Percentiles rank a stretch among this genome's conserved stretches.
Evolutionary conservation across 371 early-diverging fungal genomes (phyloP).

Genomic region (Umbelopsis sp.): DNA sequence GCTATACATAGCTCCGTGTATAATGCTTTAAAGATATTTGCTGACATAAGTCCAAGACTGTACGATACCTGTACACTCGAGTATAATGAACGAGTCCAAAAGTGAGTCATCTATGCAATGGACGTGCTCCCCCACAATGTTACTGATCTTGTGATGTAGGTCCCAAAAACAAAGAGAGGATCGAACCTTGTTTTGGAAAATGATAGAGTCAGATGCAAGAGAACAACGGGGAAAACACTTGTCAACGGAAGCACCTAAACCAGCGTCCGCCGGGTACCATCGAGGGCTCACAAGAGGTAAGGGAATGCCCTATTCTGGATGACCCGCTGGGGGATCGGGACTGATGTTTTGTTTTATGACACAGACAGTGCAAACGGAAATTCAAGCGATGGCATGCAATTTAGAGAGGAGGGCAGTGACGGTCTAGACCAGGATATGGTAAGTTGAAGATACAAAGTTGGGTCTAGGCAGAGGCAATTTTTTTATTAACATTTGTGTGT

Average conservation of each 20-base stretch:
- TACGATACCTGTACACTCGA: conserved; percentile 89
- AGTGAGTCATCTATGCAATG: neutral
- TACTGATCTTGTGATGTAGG: neutral
- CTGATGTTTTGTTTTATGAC: neutral
- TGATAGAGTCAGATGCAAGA: conserved; percentile 2
- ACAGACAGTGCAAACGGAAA: neutral
- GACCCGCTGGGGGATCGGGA: neutral
- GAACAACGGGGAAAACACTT: neutral
- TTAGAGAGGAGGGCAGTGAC: neutral
- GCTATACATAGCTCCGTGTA: conserved; percentile 94
- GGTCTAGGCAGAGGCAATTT: neutral
- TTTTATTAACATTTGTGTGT: neutral
- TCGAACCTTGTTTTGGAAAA: conserved; percentile 7
- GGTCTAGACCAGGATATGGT: neutral
- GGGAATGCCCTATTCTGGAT: too few species aligned
- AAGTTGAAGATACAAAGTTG: neutral
- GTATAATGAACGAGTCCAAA: conserved; percentile 58
- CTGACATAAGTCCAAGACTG: conserved; percentile 87
- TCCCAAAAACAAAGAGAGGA: neutral
- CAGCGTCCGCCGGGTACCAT: neutral
- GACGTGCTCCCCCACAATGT: neutral
- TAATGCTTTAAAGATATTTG: conserved; percentile 90
- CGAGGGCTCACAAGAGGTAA: neutral
- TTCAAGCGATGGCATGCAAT: neutral
- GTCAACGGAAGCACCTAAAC: neutral